Evolutionary conservation across 495 filamentous ascomycete genomes (phyloP), one percentile per base, ranked within the genome.

Genomic region (Penicillium subrubescens): DNA sequence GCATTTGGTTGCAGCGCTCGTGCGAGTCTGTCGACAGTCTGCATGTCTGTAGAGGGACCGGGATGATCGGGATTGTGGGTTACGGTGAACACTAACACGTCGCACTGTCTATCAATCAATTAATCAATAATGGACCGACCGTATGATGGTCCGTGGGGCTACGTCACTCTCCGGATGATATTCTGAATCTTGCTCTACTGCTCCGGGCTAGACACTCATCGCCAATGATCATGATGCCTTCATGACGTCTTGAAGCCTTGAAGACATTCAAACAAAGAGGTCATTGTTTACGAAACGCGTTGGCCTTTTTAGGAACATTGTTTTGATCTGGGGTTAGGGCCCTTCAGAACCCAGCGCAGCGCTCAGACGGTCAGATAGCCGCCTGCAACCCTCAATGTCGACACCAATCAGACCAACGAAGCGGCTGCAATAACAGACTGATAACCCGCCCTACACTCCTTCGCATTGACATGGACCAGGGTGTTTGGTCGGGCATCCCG

Each of bases 71-170:
- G 27, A 29, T 7, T 0, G 5, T 31, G 27, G 31, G 29, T 14
- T 48, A 19, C 43, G 43, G 21, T 23, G 19, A 48, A 48, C 21
- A 7, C 44, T 21, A 48, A 48, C 21, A 7, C 44, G 19, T 48
- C 21, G 44, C 44, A 48, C 44, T 48, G 21, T 48, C 19, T 19
- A 23, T 48, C 44, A 48, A 25, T 48, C 44, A 48, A 25, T 48
- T 8, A 48, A 48, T 48, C 44, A 48, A 48, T 25, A 48, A 48
- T 23, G 44, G 21, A 48, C 44, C 53, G 67, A 65, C 59, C 68
- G 50, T 59, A 65, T 67, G 35, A 31, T 67, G 64, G 68, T 60
- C 68, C 68, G 68, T 70, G 68, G 23, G 55, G 23, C 61, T 67
- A 70, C 68, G 68, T 67, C 68, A 69, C 63, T 41, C 25, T 11